Percentiles rank a stretch among this genome's conserved stretches.
phyloP scores from a whole-genome alignment of 768 basidiomycete genomes.

The Floccularia luteovirens region DNA sequence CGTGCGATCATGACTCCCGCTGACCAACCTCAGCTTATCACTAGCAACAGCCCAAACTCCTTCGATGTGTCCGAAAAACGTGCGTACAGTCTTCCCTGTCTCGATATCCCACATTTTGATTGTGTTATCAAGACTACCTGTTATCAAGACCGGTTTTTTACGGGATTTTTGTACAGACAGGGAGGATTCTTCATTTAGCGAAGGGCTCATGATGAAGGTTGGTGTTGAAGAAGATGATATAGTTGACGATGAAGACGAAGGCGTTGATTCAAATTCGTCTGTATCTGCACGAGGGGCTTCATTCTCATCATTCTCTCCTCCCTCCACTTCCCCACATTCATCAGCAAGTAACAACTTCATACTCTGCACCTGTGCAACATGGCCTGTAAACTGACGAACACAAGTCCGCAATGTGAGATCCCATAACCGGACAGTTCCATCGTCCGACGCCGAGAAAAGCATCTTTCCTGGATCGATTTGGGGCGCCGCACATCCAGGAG shows the following conservation, averaged over 20 bases:
- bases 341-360: constrained; percentile 72
- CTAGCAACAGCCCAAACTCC: constrained; percentile 96
- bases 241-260: neutral
- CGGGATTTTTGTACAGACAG: constrained; percentile 5
- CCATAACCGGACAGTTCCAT: constrained; percentile 91
- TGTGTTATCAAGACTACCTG: constrained; percentile 91
- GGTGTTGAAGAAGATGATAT: neutral
- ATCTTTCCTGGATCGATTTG: constrained; percentile 82
- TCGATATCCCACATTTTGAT: constrained; percentile 96
- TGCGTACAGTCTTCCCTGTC: constrained; percentile 65
- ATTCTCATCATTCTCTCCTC: constrained; percentile 13
- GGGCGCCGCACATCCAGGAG: constrained; percentile 24
- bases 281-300: constrained; percentile 2
- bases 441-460: constrained; percentile 96
- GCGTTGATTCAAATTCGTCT: too few relatives aligned
- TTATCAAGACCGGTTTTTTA: constrained; percentile 72
- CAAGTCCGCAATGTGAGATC: constrained; percentile 78
- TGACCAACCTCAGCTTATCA: constrained; percentile 87
- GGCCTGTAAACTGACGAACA: constrained; percentile 78
- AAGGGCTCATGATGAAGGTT: neutral
- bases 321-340: constrained; percentile 41
- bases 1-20: constrained; percentile 93
- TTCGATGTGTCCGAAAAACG: constrained; percentile 96
- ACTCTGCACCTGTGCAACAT: constrained; percentile 93
- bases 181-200: neutral